These are phyloP conservation scores for Yueomyces sinensis DNA, from an alignment of 805 yeast genomes.

Conservation along the genomic window DNA sequence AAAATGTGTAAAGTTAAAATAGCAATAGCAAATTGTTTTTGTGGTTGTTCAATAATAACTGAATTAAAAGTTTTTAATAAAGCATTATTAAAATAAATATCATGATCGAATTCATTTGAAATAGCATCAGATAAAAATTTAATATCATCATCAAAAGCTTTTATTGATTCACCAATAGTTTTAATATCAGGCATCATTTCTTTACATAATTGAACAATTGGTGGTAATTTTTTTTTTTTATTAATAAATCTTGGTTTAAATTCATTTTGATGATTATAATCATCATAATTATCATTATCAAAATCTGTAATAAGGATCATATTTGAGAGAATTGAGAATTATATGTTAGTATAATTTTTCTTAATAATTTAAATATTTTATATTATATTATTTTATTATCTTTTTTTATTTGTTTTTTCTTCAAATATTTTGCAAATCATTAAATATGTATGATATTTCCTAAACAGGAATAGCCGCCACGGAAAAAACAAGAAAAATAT, in stretches of 20 bases:
- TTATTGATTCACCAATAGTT: slow-evolving; percentile 44
- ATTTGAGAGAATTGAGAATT: background rate
- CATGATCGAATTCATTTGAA: slow-evolving; percentile 49
- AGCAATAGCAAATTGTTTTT: slow-evolving; percentile 63
- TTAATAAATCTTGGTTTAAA: background rate
- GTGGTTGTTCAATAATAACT: slow-evolving; percentile 78
- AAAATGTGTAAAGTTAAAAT: slow-evolving; percentile 55
- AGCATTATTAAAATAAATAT: slow-evolving; percentile 44
- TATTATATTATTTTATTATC: too few species aligned
- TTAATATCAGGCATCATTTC: slow-evolving; percentile 38
- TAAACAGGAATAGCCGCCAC: too few species aligned
- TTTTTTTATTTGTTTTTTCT: too few species aligned
- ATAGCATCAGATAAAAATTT: slow-evolving; percentile 58
- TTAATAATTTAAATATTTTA: too few species aligned
- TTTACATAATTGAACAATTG: slow-evolving; percentile 32
- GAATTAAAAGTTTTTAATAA: slow-evolving; percentile 55
- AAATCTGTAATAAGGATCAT: background rate
- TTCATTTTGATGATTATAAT: background rate
- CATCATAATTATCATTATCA: background rate
- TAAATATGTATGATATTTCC: too few species aligned
- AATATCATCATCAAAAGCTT: slow-evolving; percentile 44
- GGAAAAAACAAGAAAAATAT: too few species aligned
- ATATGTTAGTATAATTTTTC: too few species aligned
- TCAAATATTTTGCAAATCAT: too few species aligned
- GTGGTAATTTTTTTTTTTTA: slow-evolving; percentile 24